Evolutionary conservation across 1,284 basidiomycete species (phyloP).

Genomic region (Rhodotorula sp.): DNA sequence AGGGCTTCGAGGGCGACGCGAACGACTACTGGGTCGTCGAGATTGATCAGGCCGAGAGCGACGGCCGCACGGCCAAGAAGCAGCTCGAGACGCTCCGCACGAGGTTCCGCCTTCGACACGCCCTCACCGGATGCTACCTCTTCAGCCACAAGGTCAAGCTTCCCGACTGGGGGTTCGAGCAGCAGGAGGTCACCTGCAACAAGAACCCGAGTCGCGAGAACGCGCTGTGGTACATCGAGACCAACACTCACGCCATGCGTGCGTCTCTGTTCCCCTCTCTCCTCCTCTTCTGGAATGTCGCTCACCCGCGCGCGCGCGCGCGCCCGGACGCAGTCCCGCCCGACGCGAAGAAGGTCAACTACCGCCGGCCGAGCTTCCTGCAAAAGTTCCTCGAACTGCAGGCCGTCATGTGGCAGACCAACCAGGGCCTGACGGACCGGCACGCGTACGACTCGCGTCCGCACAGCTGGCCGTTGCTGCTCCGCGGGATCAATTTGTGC

Average conservation of each 20-base stretch:
- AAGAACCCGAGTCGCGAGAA: conserved; percentile 86
- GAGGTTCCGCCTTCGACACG: conserved; percentile 80
- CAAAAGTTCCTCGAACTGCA: conserved; percentile 90
- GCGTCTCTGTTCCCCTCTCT: conserved; percentile 51
- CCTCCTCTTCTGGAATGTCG: background rate
- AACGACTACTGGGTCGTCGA: conserved; percentile 97
- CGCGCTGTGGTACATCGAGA: conserved; percentile 94
- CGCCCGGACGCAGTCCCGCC: conserved; percentile 60
- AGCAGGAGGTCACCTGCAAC: conserved; percentile 75
- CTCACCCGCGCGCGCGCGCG: background rate
- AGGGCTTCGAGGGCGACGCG: conserved; percentile 79
- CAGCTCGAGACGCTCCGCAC: conserved; percentile 78
- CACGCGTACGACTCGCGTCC: conserved; percentile 95
- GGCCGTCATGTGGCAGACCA: conserved; percentile 97
- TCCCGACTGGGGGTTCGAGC: conserved; percentile 96
- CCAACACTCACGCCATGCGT: conserved; percentile 74
- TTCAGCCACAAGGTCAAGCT: conserved; percentile 98
- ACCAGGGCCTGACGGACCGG: conserved; percentile 89
- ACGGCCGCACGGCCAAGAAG: conserved; percentile 65
- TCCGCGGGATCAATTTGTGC: conserved; percentile 72
- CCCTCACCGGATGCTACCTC: conserved; percentile 87
- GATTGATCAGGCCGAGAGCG: conserved; percentile 61
- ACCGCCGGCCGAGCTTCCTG: conserved; percentile 76
- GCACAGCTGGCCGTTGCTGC: conserved; percentile 80
- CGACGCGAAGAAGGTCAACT: conserved; percentile 77